Evolutionary conservation across 345 rosid genomes (phyloP).

Genomic region (Citrus glauca): DNA sequence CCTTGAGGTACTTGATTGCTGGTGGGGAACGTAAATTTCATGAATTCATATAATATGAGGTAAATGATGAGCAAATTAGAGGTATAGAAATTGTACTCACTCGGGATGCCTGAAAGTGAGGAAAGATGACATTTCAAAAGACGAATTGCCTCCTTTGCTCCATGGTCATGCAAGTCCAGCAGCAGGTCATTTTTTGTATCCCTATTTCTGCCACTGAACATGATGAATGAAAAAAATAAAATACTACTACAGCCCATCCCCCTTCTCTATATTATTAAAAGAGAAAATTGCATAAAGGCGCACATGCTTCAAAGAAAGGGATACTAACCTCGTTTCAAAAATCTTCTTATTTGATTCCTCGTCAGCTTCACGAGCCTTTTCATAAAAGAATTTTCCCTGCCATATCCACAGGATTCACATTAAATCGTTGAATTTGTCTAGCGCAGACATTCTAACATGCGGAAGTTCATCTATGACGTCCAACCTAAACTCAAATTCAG

Average conservation of each 20-base stretch:
- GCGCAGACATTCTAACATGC: not conserved
- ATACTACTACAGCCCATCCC: not conserved
- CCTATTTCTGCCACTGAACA: slow-evolving; percentile 17
- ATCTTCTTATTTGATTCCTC: slow-evolving; percentile 49
- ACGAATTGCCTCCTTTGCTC: slow-evolving; percentile 39
- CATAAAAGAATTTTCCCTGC: slow-evolving; percentile 48
- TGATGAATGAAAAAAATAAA: not conserved
- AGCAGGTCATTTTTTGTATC: slow-evolving; percentile 23
- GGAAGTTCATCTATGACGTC: not conserved
- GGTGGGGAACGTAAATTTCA: not conserved
- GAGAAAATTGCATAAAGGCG: not conserved
- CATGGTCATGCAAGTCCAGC: slow-evolving; percentile 40
- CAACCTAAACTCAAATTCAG: too few relatives aligned
- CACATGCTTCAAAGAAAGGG: not conserved
- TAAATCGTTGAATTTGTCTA: not conserved
- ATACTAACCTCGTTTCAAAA: slow-evolving; percentile 44
- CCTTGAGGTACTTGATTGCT: slow-evolving; percentile 53
- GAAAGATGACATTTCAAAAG: slow-evolving; percentile 45
- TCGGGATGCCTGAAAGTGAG: slow-evolving; percentile 44
- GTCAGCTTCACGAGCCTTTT: slow-evolving; percentile 51
- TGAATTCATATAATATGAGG: not conserved
- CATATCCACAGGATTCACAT: slow-evolving; percentile 13
- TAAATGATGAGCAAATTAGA: slow-evolving; percentile 4
- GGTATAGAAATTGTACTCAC: slow-evolving; percentile 29
- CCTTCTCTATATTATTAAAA: not conserved